Evolutionary conservation across 192 early-diverging fungal species (phyloP).

Genomic region (Coemansia sp.): DNA sequence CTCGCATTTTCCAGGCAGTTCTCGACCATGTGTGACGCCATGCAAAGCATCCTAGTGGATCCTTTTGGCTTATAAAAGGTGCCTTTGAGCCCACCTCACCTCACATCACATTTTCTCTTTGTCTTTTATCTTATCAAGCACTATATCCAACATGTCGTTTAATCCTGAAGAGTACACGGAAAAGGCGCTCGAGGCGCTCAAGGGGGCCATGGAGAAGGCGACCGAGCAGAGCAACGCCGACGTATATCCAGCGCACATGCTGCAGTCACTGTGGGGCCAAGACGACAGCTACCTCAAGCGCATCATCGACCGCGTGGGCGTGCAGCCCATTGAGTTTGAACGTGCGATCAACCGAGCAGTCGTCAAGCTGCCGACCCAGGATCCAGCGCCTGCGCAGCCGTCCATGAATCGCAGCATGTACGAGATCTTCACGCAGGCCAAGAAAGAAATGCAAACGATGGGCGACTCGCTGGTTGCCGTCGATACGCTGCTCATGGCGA

Average conservation of each 20-base stretch:
- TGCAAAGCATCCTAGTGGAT: too few species aligned
- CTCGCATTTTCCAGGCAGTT: too few species aligned
- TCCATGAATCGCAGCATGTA: constrained; percentile 61
- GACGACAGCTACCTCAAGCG: constrained; percentile 76
- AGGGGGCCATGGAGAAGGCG: constrained; percentile 63
- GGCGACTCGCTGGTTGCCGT: constrained; percentile 87
- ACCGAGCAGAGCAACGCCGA: constrained; percentile 74
- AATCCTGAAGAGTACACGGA: constrained; percentile 81
- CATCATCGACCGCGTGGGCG: constrained; percentile 82
- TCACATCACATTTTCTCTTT: too few species aligned
- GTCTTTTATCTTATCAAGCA: too few species aligned
- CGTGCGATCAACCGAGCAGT: constrained; percentile 76
- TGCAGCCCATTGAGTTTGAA: constrained; percentile 70
- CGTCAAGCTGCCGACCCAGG: constrained; percentile 79
- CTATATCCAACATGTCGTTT: constrained; percentile 30
- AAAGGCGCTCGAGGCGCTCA: constrained; percentile 73
- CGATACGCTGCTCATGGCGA: constrained; percentile 86
- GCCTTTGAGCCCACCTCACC: too few species aligned
- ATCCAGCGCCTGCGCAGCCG: constrained; percentile 78
- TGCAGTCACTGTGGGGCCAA: constrained; percentile 76
- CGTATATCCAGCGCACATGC: constrained; percentile 80
- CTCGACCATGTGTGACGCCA: too few species aligned
- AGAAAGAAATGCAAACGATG: constrained; percentile 80
- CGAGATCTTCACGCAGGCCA: constrained; percentile 70
- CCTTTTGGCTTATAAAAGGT: too few species aligned